Base-by-base conservation (phyloP, 768 basidiomycete genomes). In the Phylloporus arenicola region DNA sequence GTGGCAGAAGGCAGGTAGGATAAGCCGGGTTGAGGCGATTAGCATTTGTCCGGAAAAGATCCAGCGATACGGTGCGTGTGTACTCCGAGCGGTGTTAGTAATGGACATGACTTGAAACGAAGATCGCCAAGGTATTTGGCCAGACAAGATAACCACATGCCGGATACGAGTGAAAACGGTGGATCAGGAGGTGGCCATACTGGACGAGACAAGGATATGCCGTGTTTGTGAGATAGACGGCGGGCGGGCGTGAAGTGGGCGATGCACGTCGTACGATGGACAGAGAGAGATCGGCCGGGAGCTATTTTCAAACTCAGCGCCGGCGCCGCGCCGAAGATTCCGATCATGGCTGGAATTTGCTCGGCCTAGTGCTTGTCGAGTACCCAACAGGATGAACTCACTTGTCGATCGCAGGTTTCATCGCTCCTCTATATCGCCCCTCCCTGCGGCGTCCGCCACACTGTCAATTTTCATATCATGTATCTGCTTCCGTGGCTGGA, bases 361-460 rank as follows among this genome's bases (percentile, higher is more conserved):
- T n/a, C n/a, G n/a, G n/a, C n/a, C n/a, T 25, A 7, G 25, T 25
- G 50, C 49, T 54, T 55, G 19, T 55, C 54, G 38, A 44, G 44
- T 37, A 27, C 25, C 4, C n/a, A n/a, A n/a, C n/a, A n/a, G n/a
- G n/a, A n/a, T n/a, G n/a, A n/a, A n/a, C n/a, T n/a, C n/a, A n/a
- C n/a, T 39, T 45, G 50, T 31, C 50, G 52, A 54, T 50, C 52
- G 37, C 16, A 16, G 54, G 57, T 60, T 55, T 51, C 48, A 55
- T 34, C 27, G 37, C 30, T 45, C 35, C 53, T 12, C 2, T 30
- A 30, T 29, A 29, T 29, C 27, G 49, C 39, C 50, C 49, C 52
- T 25, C 47, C 40, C 48, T 59, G 62, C 60, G 59, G 61, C 51
- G 54, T 62, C 48, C 57, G 60, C 60, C 60, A 62, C 61, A 53